Conservation (phyloP, 208 protist species). For the Trypanosoma theileri region DNA sequence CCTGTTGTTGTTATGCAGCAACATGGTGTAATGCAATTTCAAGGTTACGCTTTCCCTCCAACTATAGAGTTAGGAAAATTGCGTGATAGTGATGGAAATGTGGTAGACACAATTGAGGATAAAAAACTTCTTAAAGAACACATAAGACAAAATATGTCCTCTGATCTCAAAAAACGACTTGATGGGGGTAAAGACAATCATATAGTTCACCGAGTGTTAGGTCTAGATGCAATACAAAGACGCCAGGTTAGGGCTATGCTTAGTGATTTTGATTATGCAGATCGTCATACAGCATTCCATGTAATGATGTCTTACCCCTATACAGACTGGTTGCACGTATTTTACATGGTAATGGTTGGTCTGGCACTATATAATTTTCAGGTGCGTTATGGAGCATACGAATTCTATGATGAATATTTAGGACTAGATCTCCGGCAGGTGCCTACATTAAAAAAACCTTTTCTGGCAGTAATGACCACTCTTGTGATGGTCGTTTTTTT, state of each 20-base stretch:
- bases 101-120: conserved; percentile 4
- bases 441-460: conserved; percentile 70
- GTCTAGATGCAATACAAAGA: conserved; percentile 78
- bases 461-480: conserved; percentile 61
- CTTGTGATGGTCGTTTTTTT: conserved; percentile 68
- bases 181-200: conserved; percentile 53
- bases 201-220: conserved; percentile 60
- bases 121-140: not conserved
- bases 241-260: conserved; percentile 86
- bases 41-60: conserved; percentile 87
- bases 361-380: conserved; percentile 75
- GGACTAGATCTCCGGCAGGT: conserved; percentile 82
- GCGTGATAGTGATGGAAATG: conserved; percentile 34
- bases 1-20: conserved; percentile 81
- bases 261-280: conserved; percentile 80
- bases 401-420: conserved; percentile 89
- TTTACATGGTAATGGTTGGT: conserved; percentile 79
- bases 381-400: conserved; percentile 58
- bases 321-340: conserved; percentile 81
- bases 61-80: conserved; percentile 75
- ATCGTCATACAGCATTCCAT: conserved; percentile 79
- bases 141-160: conserved; percentile 5
- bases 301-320: conserved; percentile 93
- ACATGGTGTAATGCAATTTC: conserved; percentile 73
- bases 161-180: conserved; percentile 24